A percentile compares a stretch with the other conserved stretches of the same genome.
phyloP scores from a whole-genome alignment of 208 protist species.

The Leishmania major region DNA sequence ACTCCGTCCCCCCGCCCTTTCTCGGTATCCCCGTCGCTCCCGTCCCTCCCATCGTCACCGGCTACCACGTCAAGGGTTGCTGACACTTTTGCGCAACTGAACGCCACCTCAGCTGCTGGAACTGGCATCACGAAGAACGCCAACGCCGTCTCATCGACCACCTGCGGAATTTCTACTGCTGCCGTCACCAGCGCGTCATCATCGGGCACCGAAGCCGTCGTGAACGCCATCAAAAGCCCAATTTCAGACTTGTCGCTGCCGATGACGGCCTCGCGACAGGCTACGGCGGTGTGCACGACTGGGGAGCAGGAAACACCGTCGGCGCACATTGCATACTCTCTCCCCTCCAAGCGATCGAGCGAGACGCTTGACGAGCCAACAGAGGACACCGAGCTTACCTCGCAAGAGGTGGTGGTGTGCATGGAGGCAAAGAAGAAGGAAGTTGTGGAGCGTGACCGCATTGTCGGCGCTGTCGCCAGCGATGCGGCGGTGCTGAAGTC shows the following conservation, averaged over 20 bases:
- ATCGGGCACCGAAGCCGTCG: not conserved
- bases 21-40: not conserved
- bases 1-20: not conserved
- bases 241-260: not conserved
- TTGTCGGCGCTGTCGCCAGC: not conserved
- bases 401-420: not conserved
- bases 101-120: not conserved
- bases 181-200: not conserved
- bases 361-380: not conserved
- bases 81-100: not conserved
- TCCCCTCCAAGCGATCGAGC: not conserved
- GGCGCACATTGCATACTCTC: not conserved
- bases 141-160: not conserved
- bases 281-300: not conserved
- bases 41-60: not conserved
- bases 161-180: not conserved
- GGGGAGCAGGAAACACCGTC: not conserved
- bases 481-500: conserved; percentile 8
- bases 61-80: not conserved
- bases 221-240: not conserved
- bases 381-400: not conserved
- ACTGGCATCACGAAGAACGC: not conserved
- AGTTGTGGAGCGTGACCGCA: not conserved
- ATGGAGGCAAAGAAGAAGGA: not conserved
- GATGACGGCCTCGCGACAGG: not conserved